These are phyloP conservation scores for Starmera stellimalicola DNA, from an alignment of 1,139 yeast genomes.

Conservation along the genomic window DNA sequence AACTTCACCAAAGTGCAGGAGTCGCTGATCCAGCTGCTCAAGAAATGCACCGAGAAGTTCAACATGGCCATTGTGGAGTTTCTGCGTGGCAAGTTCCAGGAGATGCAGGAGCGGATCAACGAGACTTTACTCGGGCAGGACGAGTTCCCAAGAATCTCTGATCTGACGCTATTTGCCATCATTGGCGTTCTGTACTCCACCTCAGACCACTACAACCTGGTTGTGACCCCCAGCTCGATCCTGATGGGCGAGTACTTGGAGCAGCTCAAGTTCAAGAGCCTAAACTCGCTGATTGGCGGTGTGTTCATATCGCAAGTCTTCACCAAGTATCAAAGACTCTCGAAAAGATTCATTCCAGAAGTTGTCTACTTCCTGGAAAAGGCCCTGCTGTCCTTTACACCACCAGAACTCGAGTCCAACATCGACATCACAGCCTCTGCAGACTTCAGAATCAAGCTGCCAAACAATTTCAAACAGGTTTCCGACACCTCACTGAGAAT, in stretches of 20 bases:
- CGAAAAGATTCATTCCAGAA: conserved; percentile 82
- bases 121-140: conserved; percentile 13
- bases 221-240: conserved; percentile 76
- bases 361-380: conserved; percentile 50
- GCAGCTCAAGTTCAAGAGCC: conserved; percentile 30
- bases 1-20: conserved; percentile 29
- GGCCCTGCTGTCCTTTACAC: conserved; percentile 37
- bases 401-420: conserved; percentile 6
- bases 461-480: conserved; percentile 7
- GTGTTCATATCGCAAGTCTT: conserved; percentile 56
- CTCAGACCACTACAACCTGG: conserved; percentile 90
- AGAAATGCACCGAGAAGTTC: conserved; percentile 55
- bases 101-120: conserved; percentile 40
- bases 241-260: conserved; percentile 65
- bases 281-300: conserved; percentile 37
- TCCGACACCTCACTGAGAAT: conserved; percentile 9
- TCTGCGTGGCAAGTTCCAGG: conserved; percentile 37
- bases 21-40: conserved; percentile 40
- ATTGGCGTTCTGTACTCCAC: conserved; percentile 81
- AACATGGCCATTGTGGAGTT: conserved; percentile 53
- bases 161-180: conserved; percentile 57
- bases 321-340: conserved; percentile 63
- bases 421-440: conserved; percentile 11
- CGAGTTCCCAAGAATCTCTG: conserved; percentile 34
- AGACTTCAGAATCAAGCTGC: conserved; percentile 19